Conservation (phyloP, 441 rosid species). For the Theobroma grandiflorum region DNA sequence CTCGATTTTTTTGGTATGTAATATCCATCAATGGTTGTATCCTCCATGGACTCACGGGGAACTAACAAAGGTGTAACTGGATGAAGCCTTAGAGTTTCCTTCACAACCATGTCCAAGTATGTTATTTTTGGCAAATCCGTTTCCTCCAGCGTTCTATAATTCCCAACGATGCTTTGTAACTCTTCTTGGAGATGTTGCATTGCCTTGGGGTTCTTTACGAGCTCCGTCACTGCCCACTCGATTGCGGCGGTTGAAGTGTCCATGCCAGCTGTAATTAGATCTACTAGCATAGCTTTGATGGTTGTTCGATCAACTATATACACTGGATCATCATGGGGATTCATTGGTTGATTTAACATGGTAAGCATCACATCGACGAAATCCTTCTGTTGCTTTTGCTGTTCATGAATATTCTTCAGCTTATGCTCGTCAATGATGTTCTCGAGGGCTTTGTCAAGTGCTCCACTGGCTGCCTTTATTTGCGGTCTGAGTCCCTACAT, state of each 20-base stretch:
- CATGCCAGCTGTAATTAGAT: conserved; percentile 30
- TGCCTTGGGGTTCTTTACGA: conserved; percentile 23
- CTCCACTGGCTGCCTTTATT: not conserved
- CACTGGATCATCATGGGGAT: not conserved
- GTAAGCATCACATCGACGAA: conserved; percentile 41
- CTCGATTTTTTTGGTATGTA: conserved; percentile 34
- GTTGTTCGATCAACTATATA: conserved; percentile 25
- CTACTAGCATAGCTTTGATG: conserved; percentile 42
- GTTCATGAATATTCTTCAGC: not conserved
- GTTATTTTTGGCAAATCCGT: conserved; percentile 32
- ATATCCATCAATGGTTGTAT: conserved; percentile 20
- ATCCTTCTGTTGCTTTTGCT: conserved; percentile 9
- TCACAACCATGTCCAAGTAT: conserved; percentile 41
- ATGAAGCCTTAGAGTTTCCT: conserved; percentile 41
- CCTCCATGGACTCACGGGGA: conserved; percentile 36
- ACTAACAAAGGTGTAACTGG: conserved; percentile 40
- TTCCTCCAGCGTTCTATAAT: conserved; percentile 38
- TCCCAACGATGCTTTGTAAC: conserved; percentile 30
- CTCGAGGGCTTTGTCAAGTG: not conserved
- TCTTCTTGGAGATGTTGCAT: conserved; percentile 28
- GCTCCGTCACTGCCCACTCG: conserved; percentile 39
- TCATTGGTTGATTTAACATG: conserved; percentile 21
- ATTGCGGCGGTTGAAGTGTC: conserved; percentile 41
- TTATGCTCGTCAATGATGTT: conserved; percentile 2
- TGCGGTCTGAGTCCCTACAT: not conserved